Percentiles rank a stretch among this genome's conserved stretches.
Conservation (phyloP, 805 yeast genomes). For the Teunomyces barrocoloradensis region DNA sequence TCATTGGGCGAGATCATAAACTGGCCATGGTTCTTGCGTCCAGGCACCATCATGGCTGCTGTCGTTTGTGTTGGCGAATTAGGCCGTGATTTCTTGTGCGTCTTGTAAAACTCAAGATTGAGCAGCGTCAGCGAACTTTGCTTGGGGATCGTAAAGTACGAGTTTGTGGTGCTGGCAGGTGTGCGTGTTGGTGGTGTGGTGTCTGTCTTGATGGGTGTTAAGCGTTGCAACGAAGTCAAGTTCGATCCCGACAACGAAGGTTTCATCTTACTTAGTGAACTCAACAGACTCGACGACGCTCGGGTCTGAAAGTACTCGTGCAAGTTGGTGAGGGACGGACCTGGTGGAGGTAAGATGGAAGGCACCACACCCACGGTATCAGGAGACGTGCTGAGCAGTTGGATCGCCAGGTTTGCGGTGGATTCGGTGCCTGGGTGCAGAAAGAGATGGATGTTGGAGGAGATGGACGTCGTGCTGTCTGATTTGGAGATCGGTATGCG, state of each 20-base stretch:
- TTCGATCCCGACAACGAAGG: slow-evolving; percentile 20
- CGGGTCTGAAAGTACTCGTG: slow-evolving; percentile 28
- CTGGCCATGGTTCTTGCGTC: slow-evolving; percentile 5
- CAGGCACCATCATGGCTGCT: background rate
- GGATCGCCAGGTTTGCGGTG: slow-evolving; percentile 25
- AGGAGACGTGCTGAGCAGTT: slow-evolving; percentile 36
- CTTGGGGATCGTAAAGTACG: slow-evolving; percentile 18
- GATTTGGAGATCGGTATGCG: slow-evolving; percentile 19
- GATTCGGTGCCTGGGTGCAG: slow-evolving; percentile 22
- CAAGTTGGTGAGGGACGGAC: slow-evolving; percentile 30
- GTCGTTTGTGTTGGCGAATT: slow-evolving; percentile 38
- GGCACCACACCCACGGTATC: slow-evolving; percentile 15
- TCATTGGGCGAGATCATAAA: slow-evolving; percentile 33
- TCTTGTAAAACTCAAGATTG: slow-evolving; percentile 34
- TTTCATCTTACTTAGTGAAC: slow-evolving; percentile 22
- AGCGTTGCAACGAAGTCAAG: slow-evolving; percentile 29
- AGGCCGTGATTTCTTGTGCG: slow-evolving; percentile 45
- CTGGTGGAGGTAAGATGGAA: slow-evolving; percentile 8
- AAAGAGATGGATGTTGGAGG: slow-evolving; percentile 22
- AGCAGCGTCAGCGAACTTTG: slow-evolving; percentile 31
- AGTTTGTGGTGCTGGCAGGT: slow-evolving; percentile 16
- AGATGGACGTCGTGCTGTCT: slow-evolving; percentile 25
- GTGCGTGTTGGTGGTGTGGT: background rate
- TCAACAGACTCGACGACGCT: slow-evolving; percentile 17
- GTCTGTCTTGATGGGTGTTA: slow-evolving; percentile 41